Evolutionary conservation across 768 basidiomycete species (phyloP), one percentile per base, ranked within the genome.

Genomic region (Mycena pura): DNA sequence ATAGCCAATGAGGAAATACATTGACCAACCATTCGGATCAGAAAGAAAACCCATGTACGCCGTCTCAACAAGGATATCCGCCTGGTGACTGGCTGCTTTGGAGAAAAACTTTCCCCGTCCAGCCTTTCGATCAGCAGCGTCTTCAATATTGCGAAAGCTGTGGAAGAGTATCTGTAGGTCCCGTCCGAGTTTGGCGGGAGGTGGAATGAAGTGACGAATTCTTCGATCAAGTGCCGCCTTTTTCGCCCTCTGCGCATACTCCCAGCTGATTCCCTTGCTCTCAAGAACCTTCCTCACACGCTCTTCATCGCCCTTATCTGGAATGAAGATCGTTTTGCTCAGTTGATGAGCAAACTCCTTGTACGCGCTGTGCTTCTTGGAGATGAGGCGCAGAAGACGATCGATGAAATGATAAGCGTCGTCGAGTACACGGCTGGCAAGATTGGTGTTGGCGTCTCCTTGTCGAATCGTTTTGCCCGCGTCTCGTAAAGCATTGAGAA

Each of bases 321-420:
- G 54, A 39, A 65, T 49, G n/a, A 65, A 59, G 19, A 60, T 57
- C 0, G 40, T 51, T 48, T 50, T 36, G 17, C 43, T 39, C 29
- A 62, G 57, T 31, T 43, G 24, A 32, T 54, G 61, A 1, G 61
- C 27, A 41, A 62, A 62, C 22, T 44, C 55, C 22, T 62, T 57
- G 48, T 38, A 62, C 5, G 55, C 61, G 3, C 54, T 32, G 28
- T 62, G 61, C 11, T 53, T 54, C 29, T 62, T 62, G 19, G 53
- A 48, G 10, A 62, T 36, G 2, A 44, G 15, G 22, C 54, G 36
- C 2, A 41, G 25, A 5, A 57, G 39, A 10, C 61, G 38, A 28
- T 62, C 54, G 40, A 54, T 50, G 39, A 62, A 55, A 24, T 62
- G 61, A 24, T 40, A 57, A 21, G 39, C 52, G 36, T 62, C 61